phyloP scores from a whole-genome alignment of 192 early-diverging fungal species.

The Rhizoclosmatium sp. region DNA sequence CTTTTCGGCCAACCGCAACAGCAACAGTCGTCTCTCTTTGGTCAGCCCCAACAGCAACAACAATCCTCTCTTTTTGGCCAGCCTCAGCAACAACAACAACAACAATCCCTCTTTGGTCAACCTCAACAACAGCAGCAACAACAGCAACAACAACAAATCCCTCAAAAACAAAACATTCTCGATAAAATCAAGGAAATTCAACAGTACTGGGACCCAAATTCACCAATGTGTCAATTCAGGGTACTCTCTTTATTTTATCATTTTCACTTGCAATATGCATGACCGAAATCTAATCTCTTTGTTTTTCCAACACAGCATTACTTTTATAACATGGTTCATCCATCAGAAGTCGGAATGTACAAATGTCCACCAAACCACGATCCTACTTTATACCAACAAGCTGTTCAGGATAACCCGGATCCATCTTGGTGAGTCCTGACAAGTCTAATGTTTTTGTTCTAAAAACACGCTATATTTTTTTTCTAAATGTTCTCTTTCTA shows the following conservation, averaged over 20 bases:
- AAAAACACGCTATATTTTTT: neutral
- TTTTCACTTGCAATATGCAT: neutral
- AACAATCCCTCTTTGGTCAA: neutral
- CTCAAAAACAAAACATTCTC: constrained; percentile 51
- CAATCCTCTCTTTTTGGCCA: neutral
- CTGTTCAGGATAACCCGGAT: constrained; percentile 87
- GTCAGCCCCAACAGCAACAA: neutral
- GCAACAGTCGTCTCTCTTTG: neutral
- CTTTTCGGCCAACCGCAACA: neutral
- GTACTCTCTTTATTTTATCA: constrained; percentile 40
- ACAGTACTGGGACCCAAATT: constrained; percentile 79
- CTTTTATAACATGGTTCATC: constrained; percentile 94
- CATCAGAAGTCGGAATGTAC: constrained; percentile 82
- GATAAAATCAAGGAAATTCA: constrained; percentile 73
- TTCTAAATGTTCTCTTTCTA: constrained; percentile 39
- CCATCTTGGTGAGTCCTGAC: constrained; percentile 69
- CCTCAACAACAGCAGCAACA: constrained; percentile 39
- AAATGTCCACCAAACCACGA: constrained; percentile 76
- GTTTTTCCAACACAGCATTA: constrained; percentile 68
- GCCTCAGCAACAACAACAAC: neutral
- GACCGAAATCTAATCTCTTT: neutral
- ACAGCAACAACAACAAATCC: constrained; percentile 43
- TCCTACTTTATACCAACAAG: constrained; percentile 79
- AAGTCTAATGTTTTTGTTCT: neutral
- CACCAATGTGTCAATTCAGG: constrained; percentile 81